Conservation (phyloP, 2,329 filamentous ascomycete genomes). For the Aspergillus oerlinghausenensis region DNA sequence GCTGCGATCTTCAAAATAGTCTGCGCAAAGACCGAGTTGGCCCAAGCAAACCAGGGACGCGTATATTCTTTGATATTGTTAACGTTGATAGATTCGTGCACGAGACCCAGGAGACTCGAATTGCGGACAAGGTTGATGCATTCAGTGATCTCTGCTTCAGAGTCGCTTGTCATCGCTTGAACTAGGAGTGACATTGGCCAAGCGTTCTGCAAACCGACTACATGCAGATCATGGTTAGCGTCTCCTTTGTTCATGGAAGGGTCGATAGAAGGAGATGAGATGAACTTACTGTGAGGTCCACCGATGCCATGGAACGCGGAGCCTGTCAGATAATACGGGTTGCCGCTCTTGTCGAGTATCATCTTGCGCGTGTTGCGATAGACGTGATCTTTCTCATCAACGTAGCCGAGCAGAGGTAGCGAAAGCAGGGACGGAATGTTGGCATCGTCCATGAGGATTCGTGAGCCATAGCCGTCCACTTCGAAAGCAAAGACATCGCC, state of each 20-base stretch:
- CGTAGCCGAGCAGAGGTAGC: slow-evolving; percentile 56
- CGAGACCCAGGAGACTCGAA: slow-evolving; percentile 69
- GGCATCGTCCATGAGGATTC: slow-evolving; percentile 62
- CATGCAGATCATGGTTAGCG: slow-evolving; percentile 43
- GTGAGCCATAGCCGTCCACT: slow-evolving; percentile 60
- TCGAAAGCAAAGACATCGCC: slow-evolving; percentile 62
- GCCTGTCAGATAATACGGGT: slow-evolving; percentile 84
- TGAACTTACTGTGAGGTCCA: slow-evolving; percentile 58
- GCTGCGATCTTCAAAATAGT: slow-evolving; percentile 86
- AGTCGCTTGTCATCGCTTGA: slow-evolving; percentile 81
- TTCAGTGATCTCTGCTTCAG: slow-evolving; percentile 72
- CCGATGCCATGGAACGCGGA: slow-evolving; percentile 80
- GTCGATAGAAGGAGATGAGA: neutral
- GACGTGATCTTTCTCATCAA: slow-evolving; percentile 56
- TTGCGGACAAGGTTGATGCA: slow-evolving; percentile 71
- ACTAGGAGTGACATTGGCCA: slow-evolving; percentile 97
- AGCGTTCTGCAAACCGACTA: slow-evolving; percentile 78
- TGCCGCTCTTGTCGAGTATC: slow-evolving; percentile 68
- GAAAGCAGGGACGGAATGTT: slow-evolving; percentile 61
- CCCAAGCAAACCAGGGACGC: slow-evolving; percentile 95
- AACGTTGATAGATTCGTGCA: slow-evolving; percentile 92
- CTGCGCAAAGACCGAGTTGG: slow-evolving; percentile 91
- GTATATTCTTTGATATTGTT: slow-evolving; percentile 68
- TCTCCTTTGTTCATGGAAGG: neutral
- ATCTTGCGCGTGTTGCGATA: slow-evolving; percentile 88